Conservation (phyloP, 140 eudicot genomes). For the Ambrosia hybrid region DNA sequence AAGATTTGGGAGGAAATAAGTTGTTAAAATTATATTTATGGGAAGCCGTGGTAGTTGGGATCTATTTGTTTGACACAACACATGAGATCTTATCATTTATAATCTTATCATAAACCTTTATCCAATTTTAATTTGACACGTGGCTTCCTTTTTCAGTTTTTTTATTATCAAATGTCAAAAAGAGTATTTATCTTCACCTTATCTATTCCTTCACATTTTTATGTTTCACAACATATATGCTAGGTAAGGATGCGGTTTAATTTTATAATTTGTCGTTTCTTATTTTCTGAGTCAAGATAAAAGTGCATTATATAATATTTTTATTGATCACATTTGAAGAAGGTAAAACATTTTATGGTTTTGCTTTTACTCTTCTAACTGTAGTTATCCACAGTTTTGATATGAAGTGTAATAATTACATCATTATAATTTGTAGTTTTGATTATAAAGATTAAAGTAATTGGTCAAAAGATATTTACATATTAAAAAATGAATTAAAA, state of each 20-base stretch:
- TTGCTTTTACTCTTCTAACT: too few species aligned
- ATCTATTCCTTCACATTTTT: conserved; percentile 20
- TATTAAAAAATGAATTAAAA: neutral
- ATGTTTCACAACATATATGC: conserved; percentile 25
- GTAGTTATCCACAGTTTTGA: too few species aligned
- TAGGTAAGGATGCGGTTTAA: neutral
- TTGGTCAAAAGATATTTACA: neutral
- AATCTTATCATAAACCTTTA: conserved; percentile 20
- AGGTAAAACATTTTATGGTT: too few species aligned
- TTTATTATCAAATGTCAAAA: conserved; percentile 24
- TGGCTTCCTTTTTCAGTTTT: conserved; percentile 25
- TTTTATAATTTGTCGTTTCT: neutral
- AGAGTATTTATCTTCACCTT: conserved; percentile 32
- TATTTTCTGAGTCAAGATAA: neutral
- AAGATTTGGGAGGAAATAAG: neutral
- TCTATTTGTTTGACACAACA: conserved; percentile 33
- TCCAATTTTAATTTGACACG: conserved; percentile 22
- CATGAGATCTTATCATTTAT: conserved; percentile 35
- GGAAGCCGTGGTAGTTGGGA: conserved; percentile 29
- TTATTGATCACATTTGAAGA: neutral
- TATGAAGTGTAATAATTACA: too few species aligned
- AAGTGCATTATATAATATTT: neutral
- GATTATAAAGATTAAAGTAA: neutral
- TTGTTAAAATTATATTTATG: neutral
- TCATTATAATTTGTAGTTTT: too few species aligned